Conservation (phyloP, 176 grass and related monocot genomes). For the Oryza punctata region DNA sequence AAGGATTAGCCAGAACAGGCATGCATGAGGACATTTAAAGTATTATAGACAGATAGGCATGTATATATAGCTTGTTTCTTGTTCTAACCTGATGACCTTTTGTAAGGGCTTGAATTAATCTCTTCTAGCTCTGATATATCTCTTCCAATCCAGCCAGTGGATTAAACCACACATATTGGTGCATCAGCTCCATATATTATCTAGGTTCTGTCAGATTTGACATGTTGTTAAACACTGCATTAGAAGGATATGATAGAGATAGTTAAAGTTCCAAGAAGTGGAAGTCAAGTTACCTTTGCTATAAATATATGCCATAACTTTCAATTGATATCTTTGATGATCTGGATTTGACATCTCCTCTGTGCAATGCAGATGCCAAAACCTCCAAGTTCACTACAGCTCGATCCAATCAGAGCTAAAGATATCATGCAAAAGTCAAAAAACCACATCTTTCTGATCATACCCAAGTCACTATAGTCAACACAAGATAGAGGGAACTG, state of each 20-base stretch:
- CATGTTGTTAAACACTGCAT: background rate
- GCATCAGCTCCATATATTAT: background rate
- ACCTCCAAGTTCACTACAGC: constrained; percentile 9
- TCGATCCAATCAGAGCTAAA: constrained; percentile 3
- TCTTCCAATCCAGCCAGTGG: background rate
- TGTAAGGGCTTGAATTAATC: background rate
- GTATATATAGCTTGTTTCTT: constrained; percentile 22
- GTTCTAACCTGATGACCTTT: constrained; percentile 9
- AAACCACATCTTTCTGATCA: constrained; percentile 29
- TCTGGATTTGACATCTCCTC: background rate
- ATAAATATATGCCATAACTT: constrained; percentile 5
- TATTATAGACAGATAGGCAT: constrained; percentile 26
- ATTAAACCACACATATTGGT: background rate
- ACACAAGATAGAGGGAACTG: background rate
- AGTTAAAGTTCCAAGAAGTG: background rate
- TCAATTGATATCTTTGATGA: background rate
- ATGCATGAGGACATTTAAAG: constrained; percentile 38
- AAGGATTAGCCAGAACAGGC: constrained; percentile 30
- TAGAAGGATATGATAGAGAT: background rate
- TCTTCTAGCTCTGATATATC: background rate
- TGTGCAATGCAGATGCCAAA: background rate
- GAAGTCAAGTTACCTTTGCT: background rate
- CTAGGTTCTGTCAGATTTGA: background rate
- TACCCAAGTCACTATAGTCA: constrained; percentile 32
- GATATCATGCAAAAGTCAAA: constrained; percentile 26